Conservation (phyloP, 2,329 filamentous ascomycete species). For the Aureobasidium sp. region DNA sequence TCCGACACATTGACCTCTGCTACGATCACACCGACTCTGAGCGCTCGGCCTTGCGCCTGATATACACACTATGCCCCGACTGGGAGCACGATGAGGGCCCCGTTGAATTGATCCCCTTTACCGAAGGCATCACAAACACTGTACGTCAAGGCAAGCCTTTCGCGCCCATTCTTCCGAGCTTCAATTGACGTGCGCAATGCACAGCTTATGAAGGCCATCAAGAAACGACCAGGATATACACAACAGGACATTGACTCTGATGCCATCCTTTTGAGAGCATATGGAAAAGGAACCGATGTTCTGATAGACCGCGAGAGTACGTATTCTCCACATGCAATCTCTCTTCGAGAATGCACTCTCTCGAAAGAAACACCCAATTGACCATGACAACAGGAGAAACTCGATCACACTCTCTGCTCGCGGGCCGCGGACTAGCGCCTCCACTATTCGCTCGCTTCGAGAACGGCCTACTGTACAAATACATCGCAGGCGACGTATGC, state of each 20-base stretch:
- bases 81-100: conserved; percentile 68
- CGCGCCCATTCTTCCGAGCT: neutral
- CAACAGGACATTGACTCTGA: conserved; percentile 74
- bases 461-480: conserved; percentile 93
- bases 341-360: too few species aligned
- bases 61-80: conserved; percentile 72
- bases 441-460: conserved; percentile 83
- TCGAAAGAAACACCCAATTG: neutral
- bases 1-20: conserved; percentile 59
- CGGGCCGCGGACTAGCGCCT: conserved; percentile 75
- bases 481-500: conserved; percentile 73
- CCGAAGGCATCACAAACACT: conserved; percentile 97
- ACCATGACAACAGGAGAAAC: conserved; percentile 45
- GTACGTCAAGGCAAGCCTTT: conserved; percentile 37
- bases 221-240: conserved; percentile 60
- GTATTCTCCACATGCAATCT: conserved; percentile 42
- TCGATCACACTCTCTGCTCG: conserved; percentile 73
- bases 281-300: conserved; percentile 88
- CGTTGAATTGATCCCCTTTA: conserved; percentile 84
- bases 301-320: conserved; percentile 88
- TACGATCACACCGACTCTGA: conserved; percentile 75
- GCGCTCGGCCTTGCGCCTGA: conserved; percentile 69
- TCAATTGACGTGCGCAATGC: conserved; percentile 28
- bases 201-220: conserved; percentile 64
- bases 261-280: conserved; percentile 83